These are phyloP conservation scores for Pyrenula aspistea DNA, from an alignment of 495 filamentous ascomycete genomes.

Conservation along the genomic window DNA sequence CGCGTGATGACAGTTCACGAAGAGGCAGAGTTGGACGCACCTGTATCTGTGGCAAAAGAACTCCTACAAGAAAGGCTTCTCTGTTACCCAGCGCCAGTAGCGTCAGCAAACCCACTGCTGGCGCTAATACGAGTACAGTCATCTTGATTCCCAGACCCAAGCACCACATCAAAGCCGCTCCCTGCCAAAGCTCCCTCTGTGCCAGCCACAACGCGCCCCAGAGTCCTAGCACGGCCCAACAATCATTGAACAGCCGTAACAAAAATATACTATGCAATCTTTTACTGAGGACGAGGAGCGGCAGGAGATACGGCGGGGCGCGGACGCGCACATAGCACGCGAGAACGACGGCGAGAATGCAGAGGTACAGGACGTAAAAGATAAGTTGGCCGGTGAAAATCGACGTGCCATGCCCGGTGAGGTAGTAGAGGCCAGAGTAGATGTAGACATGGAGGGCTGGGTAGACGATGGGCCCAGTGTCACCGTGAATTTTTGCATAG, in stretches of 20 bases:
- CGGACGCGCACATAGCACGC: constrained; percentile 67
- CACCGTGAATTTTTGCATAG: constrained; percentile 74
- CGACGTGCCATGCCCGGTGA: constrained; percentile 66
- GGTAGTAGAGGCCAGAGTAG: constrained; percentile 64
- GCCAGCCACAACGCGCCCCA: constrained; percentile 69
- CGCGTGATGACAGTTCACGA: not conserved
- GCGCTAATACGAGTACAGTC: constrained; percentile 71
- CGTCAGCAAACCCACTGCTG: constrained; percentile 62
- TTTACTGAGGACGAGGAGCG: constrained; percentile 80
- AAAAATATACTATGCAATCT: constrained; percentile 88
- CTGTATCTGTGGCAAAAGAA: constrained; percentile 63
- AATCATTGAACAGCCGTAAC: constrained; percentile 90
- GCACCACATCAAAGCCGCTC: constrained; percentile 62
- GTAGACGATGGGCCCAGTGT: constrained; percentile 88
- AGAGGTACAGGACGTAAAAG: constrained; percentile 68
- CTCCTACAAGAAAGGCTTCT: constrained; percentile 50
- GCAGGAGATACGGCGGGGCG: constrained; percentile 79
- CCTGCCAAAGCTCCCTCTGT: constrained; percentile 57
- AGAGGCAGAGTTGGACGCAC: constrained; percentile 20
- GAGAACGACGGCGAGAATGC: constrained; percentile 63
- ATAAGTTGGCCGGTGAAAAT: constrained; percentile 69
- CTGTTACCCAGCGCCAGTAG: constrained; percentile 56
- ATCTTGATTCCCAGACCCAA: constrained; percentile 84
- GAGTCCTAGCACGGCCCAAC: constrained; percentile 69
- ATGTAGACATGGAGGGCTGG: constrained; percentile 88